Evolutionary conservation across 768 basidiomycete species (phyloP), one percentile per base, ranked within the genome.

Genomic region (button mushroom (Agaricus bisporus)): DNA sequence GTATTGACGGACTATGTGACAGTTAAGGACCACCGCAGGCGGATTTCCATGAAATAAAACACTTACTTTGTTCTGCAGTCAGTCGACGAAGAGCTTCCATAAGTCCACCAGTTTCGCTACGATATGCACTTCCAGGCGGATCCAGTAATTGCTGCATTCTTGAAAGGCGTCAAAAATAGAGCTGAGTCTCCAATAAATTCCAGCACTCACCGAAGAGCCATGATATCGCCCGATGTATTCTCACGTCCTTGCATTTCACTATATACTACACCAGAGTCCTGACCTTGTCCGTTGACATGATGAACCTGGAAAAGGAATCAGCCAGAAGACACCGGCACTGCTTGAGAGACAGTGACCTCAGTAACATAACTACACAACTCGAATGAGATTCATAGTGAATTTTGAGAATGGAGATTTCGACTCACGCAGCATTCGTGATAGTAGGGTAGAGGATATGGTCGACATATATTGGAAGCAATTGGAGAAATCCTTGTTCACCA

Each of bases 371-470:
- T 80, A 59, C 55, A 48, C 14, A 44, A 49, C 28, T 41, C 22
- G 20, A 29, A 45, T 49, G 12, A 54, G 41, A 53, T 15, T 32
- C 15, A 17, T 36, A 9, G 1, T 32, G 26, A 14, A n/a, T 25
- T 25, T 3, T 7, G 17, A 14, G 8, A 48, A 51, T 18, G 26
- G 41, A 55, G 29, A 52, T 46, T 14, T 22, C 9, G 18, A 83
- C 80, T 56, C 74, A 93, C 65, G 91, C 90, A 52, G 88, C 83
- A 56, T 93, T 80, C 8, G 92, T 91, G 56, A 98, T 82, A 0
- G 94, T 98, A 7, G 97, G 97, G 67, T 97, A 95, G 35, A 99
- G 78, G 52, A 99, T 89, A 66, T 99, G 97, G 68, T 99, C 97
- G 26, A 98, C 73, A 61, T 92, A 99, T 60, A 98, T 86, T 17